Evolutionary conservation across 1,284 basidiomycete genomes (phyloP).

Genomic region (Hypsizygus ulmarius): DNA sequence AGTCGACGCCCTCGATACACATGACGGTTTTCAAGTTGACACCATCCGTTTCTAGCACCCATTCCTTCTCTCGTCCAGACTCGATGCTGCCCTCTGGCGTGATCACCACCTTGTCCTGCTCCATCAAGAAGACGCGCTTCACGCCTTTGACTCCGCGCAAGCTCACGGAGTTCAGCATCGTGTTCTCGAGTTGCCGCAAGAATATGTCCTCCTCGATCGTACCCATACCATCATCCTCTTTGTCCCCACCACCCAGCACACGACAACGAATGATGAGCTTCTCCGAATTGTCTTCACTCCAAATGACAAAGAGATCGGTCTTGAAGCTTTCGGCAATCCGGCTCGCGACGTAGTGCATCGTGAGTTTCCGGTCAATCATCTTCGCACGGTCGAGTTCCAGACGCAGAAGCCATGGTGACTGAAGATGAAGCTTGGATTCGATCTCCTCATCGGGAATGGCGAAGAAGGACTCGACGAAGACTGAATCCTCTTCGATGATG

Average conservation of each 20-base stretch:
- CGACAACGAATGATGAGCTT: constrained; percentile 97
- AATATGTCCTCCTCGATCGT: constrained; percentile 93
- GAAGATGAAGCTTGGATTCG: constrained; percentile 85
- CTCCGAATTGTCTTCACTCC: constrained; percentile 98
- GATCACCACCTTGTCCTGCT: constrained; percentile 79
- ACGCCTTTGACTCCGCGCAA: constrained; percentile 93
- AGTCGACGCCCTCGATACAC: constrained; percentile 94
- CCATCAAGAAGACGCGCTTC: constrained; percentile 89
- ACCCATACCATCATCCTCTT: constrained; percentile 81
- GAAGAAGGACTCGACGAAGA: constrained; percentile 99
- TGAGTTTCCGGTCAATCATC: constrained; percentile 96
- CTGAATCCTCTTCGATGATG: constrained; percentile 93
- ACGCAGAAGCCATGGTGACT: constrained; percentile 97
- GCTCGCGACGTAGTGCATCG: constrained; percentile 94
- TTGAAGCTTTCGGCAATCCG: constrained; percentile 95
- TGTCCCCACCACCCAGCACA: constrained; percentile 86
- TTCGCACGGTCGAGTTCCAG: constrained; percentile 95
- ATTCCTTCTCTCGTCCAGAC: constrained; percentile 73
- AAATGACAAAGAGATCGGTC: constrained; percentile 96
- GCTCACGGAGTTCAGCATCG: constrained; percentile 95
- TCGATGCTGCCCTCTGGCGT: constrained; percentile 65
- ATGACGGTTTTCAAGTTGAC: constrained; percentile 94
- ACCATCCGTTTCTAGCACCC: constrained; percentile 98
- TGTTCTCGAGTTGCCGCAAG: constrained; percentile 93
- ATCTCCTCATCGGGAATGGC: constrained; percentile 98